These are phyloP conservation scores for Ophiostoma tasmaniense DNA, from an alignment of 2,329 filamentous ascomycete genomes.

Conservation along the genomic window DNA sequence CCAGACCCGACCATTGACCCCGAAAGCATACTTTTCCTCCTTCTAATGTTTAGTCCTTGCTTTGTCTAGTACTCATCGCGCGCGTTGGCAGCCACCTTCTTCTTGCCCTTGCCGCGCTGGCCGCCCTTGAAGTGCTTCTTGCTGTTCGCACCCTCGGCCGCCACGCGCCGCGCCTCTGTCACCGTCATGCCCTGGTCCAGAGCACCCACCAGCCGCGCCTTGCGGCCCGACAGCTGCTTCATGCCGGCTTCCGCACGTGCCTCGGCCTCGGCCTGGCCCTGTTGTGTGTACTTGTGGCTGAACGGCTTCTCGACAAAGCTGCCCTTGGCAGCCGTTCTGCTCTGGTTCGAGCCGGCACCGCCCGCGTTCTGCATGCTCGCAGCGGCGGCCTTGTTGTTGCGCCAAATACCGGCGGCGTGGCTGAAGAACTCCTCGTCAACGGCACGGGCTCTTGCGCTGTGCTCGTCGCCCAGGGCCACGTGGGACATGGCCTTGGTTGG, in stretches of 20 bases:
- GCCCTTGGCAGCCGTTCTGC: conserved; percentile 33
- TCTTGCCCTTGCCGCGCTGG: conserved; percentile 41
- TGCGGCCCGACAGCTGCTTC: conserved; percentile 73
- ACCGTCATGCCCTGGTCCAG: conserved; percentile 79
- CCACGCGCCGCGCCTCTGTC: conserved; percentile 57
- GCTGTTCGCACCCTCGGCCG: conserved; percentile 48
- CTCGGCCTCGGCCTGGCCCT: conserved; percentile 43
- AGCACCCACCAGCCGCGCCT: conserved; percentile 70
- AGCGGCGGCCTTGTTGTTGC: background rate
- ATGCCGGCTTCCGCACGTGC: conserved; percentile 17
- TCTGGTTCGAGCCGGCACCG: conserved; percentile 34
- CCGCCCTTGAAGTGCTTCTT: conserved; percentile 97
- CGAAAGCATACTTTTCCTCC: background rate
- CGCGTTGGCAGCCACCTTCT: conserved; percentile 23
- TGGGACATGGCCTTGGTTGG: conserved; percentile 33
- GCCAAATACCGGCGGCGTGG: conserved; percentile 33
- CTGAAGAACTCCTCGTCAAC: conserved; percentile 85
- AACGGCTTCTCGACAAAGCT: conserved; percentile 65
- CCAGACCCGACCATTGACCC: background rate
- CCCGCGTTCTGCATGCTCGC: background rate
- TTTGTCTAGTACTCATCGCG: conserved; percentile 11
- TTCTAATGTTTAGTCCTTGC: background rate
- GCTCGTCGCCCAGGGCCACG: conserved; percentile 44
- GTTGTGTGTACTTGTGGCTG: conserved; percentile 79
- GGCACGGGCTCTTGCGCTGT: conserved; percentile 55